A percentile compares a stretch with the other conserved stretches of the same genome.
These are phyloP conservation scores for Saraca asoca DNA, from an alignment of 331 rosid species.

Conservation along the genomic window DNA sequence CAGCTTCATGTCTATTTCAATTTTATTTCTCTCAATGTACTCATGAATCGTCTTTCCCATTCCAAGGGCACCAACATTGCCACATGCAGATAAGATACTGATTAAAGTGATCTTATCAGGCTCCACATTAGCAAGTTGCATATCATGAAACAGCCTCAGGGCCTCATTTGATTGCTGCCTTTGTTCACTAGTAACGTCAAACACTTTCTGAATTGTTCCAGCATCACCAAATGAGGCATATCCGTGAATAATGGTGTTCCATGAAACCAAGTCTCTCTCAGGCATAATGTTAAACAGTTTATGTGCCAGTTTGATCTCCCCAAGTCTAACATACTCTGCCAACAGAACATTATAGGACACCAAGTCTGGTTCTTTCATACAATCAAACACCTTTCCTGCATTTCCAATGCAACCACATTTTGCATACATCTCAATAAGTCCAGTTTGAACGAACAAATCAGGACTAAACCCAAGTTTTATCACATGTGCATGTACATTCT, in stretches of 20 bases:
- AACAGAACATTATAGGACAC: slow-evolving; percentile 40
- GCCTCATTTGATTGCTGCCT: slow-evolving; percentile 43
- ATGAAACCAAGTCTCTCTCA: slow-evolving; percentile 61
- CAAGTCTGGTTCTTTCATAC: slow-evolving; percentile 48
- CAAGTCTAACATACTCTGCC: slow-evolving; percentile 30
- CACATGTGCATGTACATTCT: slow-evolving; percentile 17
- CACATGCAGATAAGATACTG: slow-evolving; percentile 47
- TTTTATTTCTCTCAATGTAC: slow-evolving; percentile 37
- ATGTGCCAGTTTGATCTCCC: slow-evolving; percentile 47
- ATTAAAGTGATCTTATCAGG: slow-evolving; percentile 64
- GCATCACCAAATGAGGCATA: slow-evolving; percentile 37
- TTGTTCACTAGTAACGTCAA: background rate
- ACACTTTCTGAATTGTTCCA: slow-evolving; percentile 1
- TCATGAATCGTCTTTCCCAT: slow-evolving; percentile 51
- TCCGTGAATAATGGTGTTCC: slow-evolving; percentile 68
- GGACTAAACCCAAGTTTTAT: slow-evolving; percentile 32
- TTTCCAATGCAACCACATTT: slow-evolving; percentile 24
- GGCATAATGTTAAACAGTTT: slow-evolving; percentile 49
- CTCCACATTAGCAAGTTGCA: slow-evolving; percentile 44
- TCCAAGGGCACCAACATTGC: slow-evolving; percentile 39
- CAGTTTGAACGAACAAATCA: slow-evolving; percentile 36
- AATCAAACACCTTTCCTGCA: slow-evolving; percentile 43
- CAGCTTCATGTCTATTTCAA: slow-evolving; percentile 26
- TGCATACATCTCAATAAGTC: slow-evolving; percentile 35
- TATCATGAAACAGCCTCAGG: slow-evolving; percentile 45